A percentile compares a stretch with the other conserved stretches of the same genome.
These are phyloP conservation scores for Onygena corvina DNA, from an alignment of 2,329 filamentous ascomycete species.

Conservation along the genomic window DNA sequence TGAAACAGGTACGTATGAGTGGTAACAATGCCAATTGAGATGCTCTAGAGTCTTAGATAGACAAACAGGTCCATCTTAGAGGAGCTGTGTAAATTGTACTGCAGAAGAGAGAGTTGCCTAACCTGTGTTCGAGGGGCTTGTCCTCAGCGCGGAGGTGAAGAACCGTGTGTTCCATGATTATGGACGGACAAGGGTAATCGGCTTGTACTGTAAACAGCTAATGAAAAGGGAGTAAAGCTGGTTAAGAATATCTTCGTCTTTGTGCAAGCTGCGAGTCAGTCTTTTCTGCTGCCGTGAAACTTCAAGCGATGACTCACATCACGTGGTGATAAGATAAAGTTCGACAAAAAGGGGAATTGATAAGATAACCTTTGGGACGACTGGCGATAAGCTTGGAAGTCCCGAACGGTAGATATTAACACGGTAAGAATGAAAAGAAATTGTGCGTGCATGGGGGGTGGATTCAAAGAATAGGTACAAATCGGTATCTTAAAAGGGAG, in stretches of 20 bases:
- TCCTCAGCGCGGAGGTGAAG: conserved; percentile 19
- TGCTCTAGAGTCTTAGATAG: not conserved
- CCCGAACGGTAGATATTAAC: not conserved
- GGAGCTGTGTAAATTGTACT: not conserved
- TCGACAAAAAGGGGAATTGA: too few relatives aligned
- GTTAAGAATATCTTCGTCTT: too few relatives aligned
- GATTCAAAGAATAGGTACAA: too few relatives aligned
- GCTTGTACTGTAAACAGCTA: too few relatives aligned
- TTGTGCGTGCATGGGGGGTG: not conserved
- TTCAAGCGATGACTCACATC: not conserved
- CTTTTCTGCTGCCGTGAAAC: too few relatives aligned
- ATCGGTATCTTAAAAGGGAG: not conserved
- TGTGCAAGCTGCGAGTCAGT: too few relatives aligned
- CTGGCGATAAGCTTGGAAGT: not conserved
- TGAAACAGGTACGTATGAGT: not conserved
- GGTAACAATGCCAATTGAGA: not conserved
- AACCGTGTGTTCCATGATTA: conserved; percentile 8
- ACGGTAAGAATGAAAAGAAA: not conserved
- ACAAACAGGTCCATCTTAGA: not conserved
- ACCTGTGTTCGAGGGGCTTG: conserved; percentile 18
- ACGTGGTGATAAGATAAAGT: conserved; percentile 1
- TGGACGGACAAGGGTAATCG: not conserved
- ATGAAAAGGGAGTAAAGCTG: too few relatives aligned
- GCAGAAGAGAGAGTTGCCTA: conserved; percentile 1
- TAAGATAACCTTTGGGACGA: too few relatives aligned